phyloP scores from a whole-genome alignment of 1,139 yeast genomes.

The Taphrina deformans region DNA sequence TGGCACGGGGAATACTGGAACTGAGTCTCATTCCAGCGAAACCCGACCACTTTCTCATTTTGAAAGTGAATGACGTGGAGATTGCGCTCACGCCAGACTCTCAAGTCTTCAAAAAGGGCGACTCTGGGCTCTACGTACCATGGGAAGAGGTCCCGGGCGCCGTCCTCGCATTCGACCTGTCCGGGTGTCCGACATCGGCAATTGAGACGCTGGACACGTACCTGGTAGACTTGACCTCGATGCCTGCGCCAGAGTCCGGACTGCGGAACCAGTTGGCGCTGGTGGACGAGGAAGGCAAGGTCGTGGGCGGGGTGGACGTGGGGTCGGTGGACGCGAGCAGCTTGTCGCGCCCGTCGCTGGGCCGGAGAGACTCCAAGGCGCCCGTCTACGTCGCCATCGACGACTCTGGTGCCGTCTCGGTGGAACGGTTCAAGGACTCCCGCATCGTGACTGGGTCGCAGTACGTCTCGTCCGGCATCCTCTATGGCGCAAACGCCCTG shows the following conservation, averaged over 20 bases:
- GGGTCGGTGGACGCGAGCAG: background rate
- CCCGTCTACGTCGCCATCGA: constrained; percentile 19
- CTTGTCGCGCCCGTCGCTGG: background rate
- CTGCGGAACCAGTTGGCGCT: constrained; percentile 23
- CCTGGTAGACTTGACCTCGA: constrained; percentile 26
- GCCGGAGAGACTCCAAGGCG: constrained; percentile 9
- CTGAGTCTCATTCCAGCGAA: constrained; percentile 7
- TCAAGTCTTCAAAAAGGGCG: constrained; percentile 20
- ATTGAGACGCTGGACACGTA: constrained; percentile 22
- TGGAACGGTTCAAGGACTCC: background rate
- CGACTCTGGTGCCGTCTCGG: constrained; percentile 12
- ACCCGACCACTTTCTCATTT: constrained; percentile 13
- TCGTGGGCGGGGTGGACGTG: constrained; percentile 21
- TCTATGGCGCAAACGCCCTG: constrained; percentile 12
- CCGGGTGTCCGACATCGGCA: background rate
- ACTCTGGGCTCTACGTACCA: background rate
- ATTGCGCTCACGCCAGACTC: constrained; percentile 23
- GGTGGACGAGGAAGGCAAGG: constrained; percentile 15
- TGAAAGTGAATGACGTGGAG: constrained; percentile 17
- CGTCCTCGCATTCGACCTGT: constrained; percentile 2
- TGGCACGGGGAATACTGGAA: background rate
- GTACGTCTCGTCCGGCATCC: constrained; percentile 17
- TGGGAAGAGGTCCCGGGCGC: constrained; percentile 29
- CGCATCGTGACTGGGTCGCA: constrained; percentile 8
- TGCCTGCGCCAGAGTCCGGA: constrained; percentile 30